Evolutionary conservation across 2,329 filamentous ascomycete genomes (phyloP).

Genomic region (Trichophyton equinum): DNA sequence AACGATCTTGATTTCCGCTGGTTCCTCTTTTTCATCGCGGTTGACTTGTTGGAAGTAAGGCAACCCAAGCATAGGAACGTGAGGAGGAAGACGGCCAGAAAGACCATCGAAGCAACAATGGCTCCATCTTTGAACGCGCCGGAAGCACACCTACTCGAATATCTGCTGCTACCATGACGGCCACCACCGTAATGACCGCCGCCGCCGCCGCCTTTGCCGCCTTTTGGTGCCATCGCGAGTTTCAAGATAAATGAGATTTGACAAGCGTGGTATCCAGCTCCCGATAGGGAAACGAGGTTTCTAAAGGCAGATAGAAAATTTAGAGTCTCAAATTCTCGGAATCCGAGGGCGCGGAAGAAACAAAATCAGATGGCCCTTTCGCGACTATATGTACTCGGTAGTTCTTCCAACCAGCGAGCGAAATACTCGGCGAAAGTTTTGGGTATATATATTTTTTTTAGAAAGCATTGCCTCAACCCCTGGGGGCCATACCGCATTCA

Average conservation of each 20-base stretch:
- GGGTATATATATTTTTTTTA: background rate
- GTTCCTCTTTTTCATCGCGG: background rate
- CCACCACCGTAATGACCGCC: background rate
- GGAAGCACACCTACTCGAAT: background rate
- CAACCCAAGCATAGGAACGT: constrained; percentile 4
- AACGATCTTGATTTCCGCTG: constrained; percentile 6
- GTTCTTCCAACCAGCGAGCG: background rate
- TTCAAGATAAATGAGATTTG: no score
- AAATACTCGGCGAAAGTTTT: background rate
- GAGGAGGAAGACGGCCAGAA: constrained; percentile 4
- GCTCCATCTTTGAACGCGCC: background rate
- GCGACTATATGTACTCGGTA: background rate
- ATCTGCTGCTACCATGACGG: background rate
- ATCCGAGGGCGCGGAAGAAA: background rate
- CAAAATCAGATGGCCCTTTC: background rate
- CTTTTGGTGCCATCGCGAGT: constrained; percentile 8
- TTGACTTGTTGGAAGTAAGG: background rate
- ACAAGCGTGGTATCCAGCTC: no score
- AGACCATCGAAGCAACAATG: constrained; percentile 2
- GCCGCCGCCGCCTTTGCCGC: constrained; percentile 8
- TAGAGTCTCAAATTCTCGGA: background rate
- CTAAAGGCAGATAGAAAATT: background rate
- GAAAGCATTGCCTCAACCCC: background rate
- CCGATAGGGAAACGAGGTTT: background rate
- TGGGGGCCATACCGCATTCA: background rate